Conservation (phyloP, 345 rosid species). For the Populus euphratica region DNA sequence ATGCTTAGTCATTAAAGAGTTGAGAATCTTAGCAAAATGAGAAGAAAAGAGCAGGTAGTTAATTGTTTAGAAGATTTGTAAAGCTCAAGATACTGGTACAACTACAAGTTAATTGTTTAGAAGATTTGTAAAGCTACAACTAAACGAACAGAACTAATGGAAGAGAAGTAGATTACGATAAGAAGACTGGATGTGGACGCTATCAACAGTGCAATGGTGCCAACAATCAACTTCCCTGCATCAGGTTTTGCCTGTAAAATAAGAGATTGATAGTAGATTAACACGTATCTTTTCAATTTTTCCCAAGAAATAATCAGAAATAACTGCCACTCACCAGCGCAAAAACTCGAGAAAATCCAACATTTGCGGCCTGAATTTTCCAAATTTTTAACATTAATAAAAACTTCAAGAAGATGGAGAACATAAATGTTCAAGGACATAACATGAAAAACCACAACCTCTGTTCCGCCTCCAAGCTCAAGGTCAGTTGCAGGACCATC, state of each 20-base stretch:
- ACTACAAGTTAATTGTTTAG: no score
- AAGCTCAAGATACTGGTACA: no score
- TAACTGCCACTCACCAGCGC: slow-evolving; percentile 50
- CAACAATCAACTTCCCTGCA: slow-evolving; percentile 65
- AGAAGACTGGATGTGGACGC: slow-evolving; percentile 74
- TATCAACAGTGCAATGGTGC: slow-evolving; percentile 68
- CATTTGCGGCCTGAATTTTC: slow-evolving; percentile 62
- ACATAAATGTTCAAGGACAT: slow-evolving; percentile 3
- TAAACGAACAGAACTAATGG: background rate
- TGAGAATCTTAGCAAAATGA: no score
- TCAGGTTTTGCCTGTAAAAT: slow-evolving; percentile 70
- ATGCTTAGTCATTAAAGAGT: no score
- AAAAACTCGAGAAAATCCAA: slow-evolving; percentile 65
- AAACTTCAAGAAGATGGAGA: slow-evolving; percentile 2
- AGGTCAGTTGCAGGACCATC: slow-evolving; percentile 45
- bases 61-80: background rate
- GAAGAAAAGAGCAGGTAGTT: no score
- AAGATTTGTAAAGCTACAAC: no score
- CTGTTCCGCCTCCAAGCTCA: slow-evolving; percentile 56
- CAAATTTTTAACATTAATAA: slow-evolving; percentile 12
- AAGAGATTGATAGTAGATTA: background rate
- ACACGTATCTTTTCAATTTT: background rate
- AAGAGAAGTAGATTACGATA: slow-evolving; percentile 39
- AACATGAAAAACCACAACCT: slow-evolving; percentile 37
- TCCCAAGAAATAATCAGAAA: background rate